Percentiles rank a stretch among this genome's conserved stretches.
Evolutionary conservation across 306 rosid genomes (phyloP).

Genomic region (Rosa chinensis): DNA sequence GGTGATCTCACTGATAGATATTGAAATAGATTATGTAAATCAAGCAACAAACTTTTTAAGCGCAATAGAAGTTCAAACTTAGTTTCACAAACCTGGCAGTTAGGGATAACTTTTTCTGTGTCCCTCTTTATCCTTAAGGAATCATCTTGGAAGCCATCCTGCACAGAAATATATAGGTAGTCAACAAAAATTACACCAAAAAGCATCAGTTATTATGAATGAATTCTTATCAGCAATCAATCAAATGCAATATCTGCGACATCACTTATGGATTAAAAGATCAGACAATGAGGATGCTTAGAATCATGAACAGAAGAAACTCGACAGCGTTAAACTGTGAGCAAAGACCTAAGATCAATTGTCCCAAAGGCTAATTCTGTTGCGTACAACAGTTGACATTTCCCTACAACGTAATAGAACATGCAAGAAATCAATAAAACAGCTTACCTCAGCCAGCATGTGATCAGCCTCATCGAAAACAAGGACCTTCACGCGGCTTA

Average conservation of each 20-base stretch:
- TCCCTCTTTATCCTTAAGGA: conserved; percentile 83
- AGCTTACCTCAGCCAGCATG: conserved; percentile 66
- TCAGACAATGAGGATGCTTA: not conserved
- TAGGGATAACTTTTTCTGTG: conserved; percentile 53
- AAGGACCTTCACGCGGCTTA: conserved; percentile 54
- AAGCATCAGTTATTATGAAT: not conserved
- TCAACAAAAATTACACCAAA: not conserved
- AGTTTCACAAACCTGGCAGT: conserved; percentile 65
- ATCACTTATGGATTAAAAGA: not conserved
- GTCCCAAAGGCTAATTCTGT: no score
- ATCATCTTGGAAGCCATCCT: conserved; percentile 94
- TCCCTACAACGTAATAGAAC: not conserved
- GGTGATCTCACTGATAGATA: not conserved
- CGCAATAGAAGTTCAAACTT: not conserved
- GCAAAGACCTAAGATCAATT: not conserved
- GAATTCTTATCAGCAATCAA: not conserved
- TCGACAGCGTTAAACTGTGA: not conserved
- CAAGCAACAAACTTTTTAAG: not conserved
- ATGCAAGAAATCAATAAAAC: not conserved
- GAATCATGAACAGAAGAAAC: not conserved
- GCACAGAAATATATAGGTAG: conserved; percentile 22
- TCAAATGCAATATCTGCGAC: not conserved
- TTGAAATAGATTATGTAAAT: not conserved
- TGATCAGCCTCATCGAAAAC: conserved; percentile 98
- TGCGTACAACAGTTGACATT: not conserved